Evolutionary conservation across 208 protist genomes (phyloP).

Genomic region (Trypanosoma mega): DNA sequence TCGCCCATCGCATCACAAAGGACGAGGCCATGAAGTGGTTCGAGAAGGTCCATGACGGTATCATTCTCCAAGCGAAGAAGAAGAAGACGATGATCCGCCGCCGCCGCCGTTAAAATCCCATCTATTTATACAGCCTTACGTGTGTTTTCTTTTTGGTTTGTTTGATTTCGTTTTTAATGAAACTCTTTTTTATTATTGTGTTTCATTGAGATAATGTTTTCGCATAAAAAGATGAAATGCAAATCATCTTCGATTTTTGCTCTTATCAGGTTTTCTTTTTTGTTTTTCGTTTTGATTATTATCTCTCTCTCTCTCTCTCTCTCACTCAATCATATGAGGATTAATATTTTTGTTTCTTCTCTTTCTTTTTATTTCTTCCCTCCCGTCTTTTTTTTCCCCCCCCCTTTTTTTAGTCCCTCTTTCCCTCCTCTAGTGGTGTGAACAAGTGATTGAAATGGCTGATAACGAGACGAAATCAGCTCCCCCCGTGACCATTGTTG

Average conservation of each 20-base stretch:
- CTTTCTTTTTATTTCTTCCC: too few species aligned
- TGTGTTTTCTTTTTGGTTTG: too few species aligned
- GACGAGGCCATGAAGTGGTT: conserved; percentile 99
- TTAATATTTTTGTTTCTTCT: too few species aligned
- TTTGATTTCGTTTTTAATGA: too few species aligned
- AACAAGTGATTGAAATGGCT: conserved; percentile 10
- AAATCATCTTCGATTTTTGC: too few species aligned
- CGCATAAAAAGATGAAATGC: too few species aligned
- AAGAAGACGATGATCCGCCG: background rate
- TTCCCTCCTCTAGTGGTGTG: conserved; percentile 14
- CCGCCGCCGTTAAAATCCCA: background rate
- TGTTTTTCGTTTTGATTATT: conserved; percentile 4
- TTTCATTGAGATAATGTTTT: too few species aligned
- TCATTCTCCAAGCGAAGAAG: conserved; percentile 89
- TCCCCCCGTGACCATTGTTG: conserved; percentile 34
- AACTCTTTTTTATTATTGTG: conserved; percentile 1
- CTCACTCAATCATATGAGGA: too few species aligned
- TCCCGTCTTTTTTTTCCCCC: too few species aligned
- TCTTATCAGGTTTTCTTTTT: too few species aligned
- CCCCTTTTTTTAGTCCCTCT: background rate
- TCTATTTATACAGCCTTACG: too few species aligned
- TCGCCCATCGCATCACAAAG: conserved; percentile 94
- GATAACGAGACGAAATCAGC: background rate
- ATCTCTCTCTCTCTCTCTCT: too few species aligned
- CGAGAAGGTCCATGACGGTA: conserved; percentile 98